Evolutionary conservation across 2,329 filamentous ascomycete species (phyloP).

Genomic region (Ascochyta clinopodiicola): DNA sequence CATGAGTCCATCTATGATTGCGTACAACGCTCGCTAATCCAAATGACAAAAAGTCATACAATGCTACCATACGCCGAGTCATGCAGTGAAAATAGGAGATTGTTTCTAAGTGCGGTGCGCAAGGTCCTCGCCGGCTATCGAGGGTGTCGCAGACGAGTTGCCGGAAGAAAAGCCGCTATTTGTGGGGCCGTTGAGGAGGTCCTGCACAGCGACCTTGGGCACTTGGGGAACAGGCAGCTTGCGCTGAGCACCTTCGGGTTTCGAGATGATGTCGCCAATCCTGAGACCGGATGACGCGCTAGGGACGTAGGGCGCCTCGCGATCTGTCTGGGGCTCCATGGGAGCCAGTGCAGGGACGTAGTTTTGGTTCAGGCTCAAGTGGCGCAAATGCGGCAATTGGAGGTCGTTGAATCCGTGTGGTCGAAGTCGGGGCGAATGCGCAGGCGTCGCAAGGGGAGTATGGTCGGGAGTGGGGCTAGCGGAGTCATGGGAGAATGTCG

Average conservation of each 20-base stretch:
- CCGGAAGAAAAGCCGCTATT: slow-evolving; percentile 73
- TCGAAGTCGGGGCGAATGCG: slow-evolving; percentile 89
- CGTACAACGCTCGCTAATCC: slow-evolving; percentile 44
- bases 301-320: slow-evolving; percentile 65
- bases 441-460: slow-evolving; percentile 96
- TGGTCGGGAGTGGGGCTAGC: slow-evolving; percentile 95
- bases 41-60: slow-evolving; percentile 22
- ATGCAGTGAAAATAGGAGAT: slow-evolving; percentile 27
- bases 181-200: slow-evolving; percentile 69
- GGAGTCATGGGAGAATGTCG: slow-evolving; percentile 95
- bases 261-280: slow-evolving; percentile 91
- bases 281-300: slow-evolving; percentile 71
- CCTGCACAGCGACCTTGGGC: slow-evolving; percentile 87
- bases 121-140: slow-evolving; percentile 68
- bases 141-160: slow-evolving; percentile 78
- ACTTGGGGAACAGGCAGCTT: slow-evolving; percentile 91
- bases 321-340: slow-evolving; percentile 71
- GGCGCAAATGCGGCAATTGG: slow-evolving; percentile 86
- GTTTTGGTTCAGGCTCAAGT: slow-evolving; percentile 68
- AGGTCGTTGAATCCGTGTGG: slow-evolving; percentile 74
- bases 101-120: slow-evolving; percentile 41
- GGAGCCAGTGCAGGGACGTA: slow-evolving; percentile 69
- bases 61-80: slow-evolving; percentile 45
- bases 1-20: slow-evolving; percentile 39
- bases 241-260: slow-evolving; percentile 82